Evolutionary conservation across 345 rosid genomes (phyloP).

Genomic region (Melaleuca alternifolia): DNA sequence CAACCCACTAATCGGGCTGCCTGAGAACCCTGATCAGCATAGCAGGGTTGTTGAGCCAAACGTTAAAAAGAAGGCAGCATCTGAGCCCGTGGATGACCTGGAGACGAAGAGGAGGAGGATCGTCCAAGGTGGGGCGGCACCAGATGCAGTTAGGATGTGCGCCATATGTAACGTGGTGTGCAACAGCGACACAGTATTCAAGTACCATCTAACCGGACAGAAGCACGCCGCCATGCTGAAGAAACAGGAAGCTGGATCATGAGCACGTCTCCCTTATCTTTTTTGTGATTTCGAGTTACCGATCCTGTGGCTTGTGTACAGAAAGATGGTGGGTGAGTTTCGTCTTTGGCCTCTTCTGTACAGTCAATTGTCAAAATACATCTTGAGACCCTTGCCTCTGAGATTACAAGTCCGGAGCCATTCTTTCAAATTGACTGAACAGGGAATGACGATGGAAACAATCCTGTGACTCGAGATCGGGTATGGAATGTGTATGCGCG

Average conservation of each 20-base stretch:
- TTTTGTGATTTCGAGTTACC: background rate
- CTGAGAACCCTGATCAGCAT: constrained; percentile 9
- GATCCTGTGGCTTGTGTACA: background rate
- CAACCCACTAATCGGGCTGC: constrained; percentile 17
- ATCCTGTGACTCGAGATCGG: background rate
- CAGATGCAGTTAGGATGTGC: constrained; percentile 32
- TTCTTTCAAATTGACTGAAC: background rate
- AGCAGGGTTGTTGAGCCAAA: background rate
- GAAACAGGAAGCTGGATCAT: background rate
- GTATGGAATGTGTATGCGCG: background rate
- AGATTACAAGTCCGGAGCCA: background rate
- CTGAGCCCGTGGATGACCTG: constrained; percentile 8
- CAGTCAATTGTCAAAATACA: background rate
- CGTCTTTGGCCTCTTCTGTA: background rate
- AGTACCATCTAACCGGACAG: constrained; percentile 24
- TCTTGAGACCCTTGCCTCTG: background rate
- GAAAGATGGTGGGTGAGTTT: background rate
- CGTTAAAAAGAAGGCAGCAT: constrained; percentile 16
- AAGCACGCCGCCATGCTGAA: constrained; percentile 29
- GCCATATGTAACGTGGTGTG: constrained; percentile 36
- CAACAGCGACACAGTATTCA: constrained; percentile 34
- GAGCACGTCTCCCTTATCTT: background rate
- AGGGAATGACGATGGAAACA: background rate
- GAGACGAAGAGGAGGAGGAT: constrained; percentile 29
- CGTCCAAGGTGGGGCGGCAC: constrained; percentile 27